Evolutionary conservation across 2,329 filamentous ascomycete genomes (phyloP), one percentile per base, ranked within the genome.

Genomic region (Penicillium sp.): DNA sequence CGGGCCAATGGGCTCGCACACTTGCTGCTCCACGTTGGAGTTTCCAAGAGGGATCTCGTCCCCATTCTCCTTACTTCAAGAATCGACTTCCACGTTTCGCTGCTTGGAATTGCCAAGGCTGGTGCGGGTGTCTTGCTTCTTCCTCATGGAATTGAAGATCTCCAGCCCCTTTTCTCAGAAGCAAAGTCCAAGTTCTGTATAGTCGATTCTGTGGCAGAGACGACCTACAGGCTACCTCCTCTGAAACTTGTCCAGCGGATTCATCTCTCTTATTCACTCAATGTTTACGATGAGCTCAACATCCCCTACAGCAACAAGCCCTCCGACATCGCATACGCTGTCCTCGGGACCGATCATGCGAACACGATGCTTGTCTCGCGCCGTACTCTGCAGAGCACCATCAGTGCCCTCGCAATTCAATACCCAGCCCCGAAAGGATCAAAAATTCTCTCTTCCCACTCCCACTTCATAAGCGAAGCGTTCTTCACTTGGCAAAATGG

Each of bases 401-500:
- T 96, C n/a, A 77, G 83, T 16, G 78, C 83, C 9, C 77, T 96
- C 6, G 79, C 81, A 2, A 75, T 79, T 3, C 75, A 89, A 0
- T 96, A 95, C 65, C 88, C 89, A 0, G 75, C 76, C 0, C 67
- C 73, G 1, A 54, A 67, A 0, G 70, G 69, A 1, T 82, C 85
- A 1, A 82, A 85, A n/a, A 77, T 96, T 31, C 77, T 96, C 0
- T 92, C 89, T 2, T 95, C 89, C 66, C 93, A 90, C 0, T 89
- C 47, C 74, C 86, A 95, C 2, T 95, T 90, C 0, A 88, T 95
- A 0, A 95, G 95, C 67, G 92, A 96, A 65, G 92, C 95, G 13
- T 93, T 96, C 69, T 95, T 90, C 63, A 79, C 90, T 0, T 95
- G 91, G 88, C 82, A 83, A 44, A 80, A 81, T 32, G 90, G 90